phyloP scores from a whole-genome alignment of 2,329 filamentous ascomycete genomes.

The Clathrospora elynae region DNA sequence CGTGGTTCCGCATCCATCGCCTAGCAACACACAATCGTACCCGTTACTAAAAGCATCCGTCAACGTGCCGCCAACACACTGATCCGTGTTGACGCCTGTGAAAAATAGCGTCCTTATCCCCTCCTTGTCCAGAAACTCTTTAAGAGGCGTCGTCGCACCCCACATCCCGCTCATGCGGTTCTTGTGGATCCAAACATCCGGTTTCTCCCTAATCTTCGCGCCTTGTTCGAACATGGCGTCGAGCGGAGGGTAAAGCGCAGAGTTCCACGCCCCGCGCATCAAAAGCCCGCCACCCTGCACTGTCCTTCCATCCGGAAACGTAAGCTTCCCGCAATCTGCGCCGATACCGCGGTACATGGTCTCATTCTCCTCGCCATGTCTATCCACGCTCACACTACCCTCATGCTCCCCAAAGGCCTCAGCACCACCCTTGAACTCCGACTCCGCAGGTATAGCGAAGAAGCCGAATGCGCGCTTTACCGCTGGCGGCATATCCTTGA shows the following conservation, averaged over 20 bases:
- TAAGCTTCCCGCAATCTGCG: conserved; percentile 27
- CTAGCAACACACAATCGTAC: conserved; percentile 51
- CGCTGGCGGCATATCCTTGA: conserved; percentile 46
- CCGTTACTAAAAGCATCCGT: conserved; percentile 51
- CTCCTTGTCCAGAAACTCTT: conserved; percentile 47
- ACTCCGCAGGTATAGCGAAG: conserved; percentile 26
- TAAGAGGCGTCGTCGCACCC: conserved; percentile 41
- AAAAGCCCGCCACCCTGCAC: conserved; percentile 45
- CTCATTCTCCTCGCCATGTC: conserved; percentile 30
- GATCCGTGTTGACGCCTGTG: conserved; percentile 52
- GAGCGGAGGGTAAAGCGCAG: conserved; percentile 48
- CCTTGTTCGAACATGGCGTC: conserved; percentile 39
- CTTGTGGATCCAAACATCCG: conserved; percentile 47
- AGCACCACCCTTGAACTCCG: conserved; percentile 3
- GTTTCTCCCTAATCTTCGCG: conserved; percentile 9
- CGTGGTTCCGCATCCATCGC: conserved; percentile 51
- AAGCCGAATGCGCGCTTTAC: conserved; percentile 49
- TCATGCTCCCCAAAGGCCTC: conserved; percentile 14
- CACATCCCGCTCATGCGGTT: conserved; percentile 52
- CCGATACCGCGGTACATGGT: conserved; percentile 44
- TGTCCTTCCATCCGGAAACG: conserved; percentile 26
- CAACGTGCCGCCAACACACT: conserved; percentile 51
- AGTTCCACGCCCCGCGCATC: conserved; percentile 51
- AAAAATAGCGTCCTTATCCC: conserved; percentile 50
- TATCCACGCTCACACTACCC: conserved; percentile 37